Conservation (phyloP, 257 asterid genomes). For the Plantago elongata region DNA sequence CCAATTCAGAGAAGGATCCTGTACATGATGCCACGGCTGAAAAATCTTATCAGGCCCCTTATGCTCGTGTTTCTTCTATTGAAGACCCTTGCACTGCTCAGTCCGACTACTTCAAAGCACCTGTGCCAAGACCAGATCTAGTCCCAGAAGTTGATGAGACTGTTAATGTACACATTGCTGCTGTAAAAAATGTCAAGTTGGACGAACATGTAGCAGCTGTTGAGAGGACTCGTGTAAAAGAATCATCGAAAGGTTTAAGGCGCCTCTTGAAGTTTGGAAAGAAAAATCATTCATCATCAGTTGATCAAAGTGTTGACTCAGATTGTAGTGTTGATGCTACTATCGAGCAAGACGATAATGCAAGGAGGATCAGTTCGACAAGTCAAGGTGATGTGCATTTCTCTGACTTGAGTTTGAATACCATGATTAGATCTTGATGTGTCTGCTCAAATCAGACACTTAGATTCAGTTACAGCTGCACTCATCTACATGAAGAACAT, state of each 20-base stretch:
- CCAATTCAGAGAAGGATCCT: slow-evolving; percentile 34
- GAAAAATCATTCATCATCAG: slow-evolving; percentile 60
- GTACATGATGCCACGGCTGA: slow-evolving; percentile 30
- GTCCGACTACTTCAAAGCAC: slow-evolving; percentile 39
- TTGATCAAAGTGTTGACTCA: slow-evolving; percentile 60
- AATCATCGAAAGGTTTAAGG: slow-evolving; percentile 71
- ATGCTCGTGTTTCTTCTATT: slow-evolving; percentile 64
- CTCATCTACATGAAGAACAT: too few relatives aligned
- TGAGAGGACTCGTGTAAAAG: slow-evolving; percentile 53
- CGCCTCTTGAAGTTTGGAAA: slow-evolving; percentile 82
- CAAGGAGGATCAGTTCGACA: slow-evolving; percentile 39
- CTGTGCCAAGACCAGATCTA: slow-evolving; percentile 22
- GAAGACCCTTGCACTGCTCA: slow-evolving; percentile 57
- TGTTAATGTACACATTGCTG: slow-evolving; percentile 39
- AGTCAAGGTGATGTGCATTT: slow-evolving; percentile 58
- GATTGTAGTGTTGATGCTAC: slow-evolving; percentile 44
- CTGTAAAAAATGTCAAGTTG: slow-evolving; percentile 32
- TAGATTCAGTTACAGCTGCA: too few relatives aligned
- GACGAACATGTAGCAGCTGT: slow-evolving; percentile 39
- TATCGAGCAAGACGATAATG: slow-evolving; percentile 34
- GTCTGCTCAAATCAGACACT: too few relatives aligned
- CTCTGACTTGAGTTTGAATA: slow-evolving; percentile 4
- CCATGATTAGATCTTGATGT: too few relatives aligned
- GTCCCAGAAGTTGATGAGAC: slow-evolving; percentile 26
- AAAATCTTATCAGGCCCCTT: slow-evolving; percentile 52